These are phyloP conservation scores for Coemansia sp. DNA, from an alignment of 192 early-diverging fungal genomes.

Conservation along the genomic window DNA sequence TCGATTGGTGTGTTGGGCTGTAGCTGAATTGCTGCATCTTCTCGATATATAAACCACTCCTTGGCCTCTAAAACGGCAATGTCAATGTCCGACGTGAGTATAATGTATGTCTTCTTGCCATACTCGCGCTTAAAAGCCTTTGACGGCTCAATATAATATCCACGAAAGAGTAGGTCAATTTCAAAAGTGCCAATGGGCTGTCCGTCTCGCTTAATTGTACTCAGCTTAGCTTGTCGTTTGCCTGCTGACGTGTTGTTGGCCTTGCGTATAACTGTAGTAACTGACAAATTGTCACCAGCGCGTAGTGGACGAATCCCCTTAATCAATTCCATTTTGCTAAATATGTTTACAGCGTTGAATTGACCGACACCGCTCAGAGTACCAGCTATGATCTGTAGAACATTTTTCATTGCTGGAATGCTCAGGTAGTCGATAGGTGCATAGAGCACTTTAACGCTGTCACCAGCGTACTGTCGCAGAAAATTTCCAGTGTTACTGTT, in stretches of 20 bases:
- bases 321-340: neutral
- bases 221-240: neutral
- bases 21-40: slow-evolving; percentile 23
- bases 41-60: slow-evolving; percentile 68
- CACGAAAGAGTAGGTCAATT: slow-evolving; percentile 76
- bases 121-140: slow-evolving; percentile 69
- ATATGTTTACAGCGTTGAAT: neutral
- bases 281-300: neutral
- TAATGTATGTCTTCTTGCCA: slow-evolving; percentile 67
- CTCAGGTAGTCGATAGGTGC: neutral
- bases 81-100: slow-evolving; percentile 66
- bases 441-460: neutral
- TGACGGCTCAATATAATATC: slow-evolving; percentile 70
- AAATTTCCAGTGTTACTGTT: neutral
- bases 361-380: neutral
- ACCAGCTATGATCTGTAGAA: neutral
- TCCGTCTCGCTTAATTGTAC: neutral
- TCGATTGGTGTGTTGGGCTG: slow-evolving; percentile 61
- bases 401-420: neutral
- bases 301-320: neutral
- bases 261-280: neutral
- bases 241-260: neutral
- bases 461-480: neutral
- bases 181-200: slow-evolving; percentile 45
- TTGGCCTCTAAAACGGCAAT: slow-evolving; percentile 76